Base-by-base conservation (phyloP, 2,329 filamentous ascomycete species). In the Fusarium pilosicola region DNA sequence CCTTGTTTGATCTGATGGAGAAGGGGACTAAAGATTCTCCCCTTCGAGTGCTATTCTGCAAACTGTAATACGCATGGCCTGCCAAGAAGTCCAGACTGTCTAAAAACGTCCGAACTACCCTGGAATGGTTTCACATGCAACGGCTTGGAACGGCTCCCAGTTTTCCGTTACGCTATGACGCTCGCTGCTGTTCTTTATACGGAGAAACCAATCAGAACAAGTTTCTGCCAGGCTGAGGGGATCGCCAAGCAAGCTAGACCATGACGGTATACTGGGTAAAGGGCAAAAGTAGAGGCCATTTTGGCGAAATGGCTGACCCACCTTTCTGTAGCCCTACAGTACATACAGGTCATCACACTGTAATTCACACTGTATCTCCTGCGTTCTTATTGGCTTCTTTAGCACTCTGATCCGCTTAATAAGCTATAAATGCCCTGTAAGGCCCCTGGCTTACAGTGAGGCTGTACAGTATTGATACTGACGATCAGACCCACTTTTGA, bases 11-110 rank as follows among this genome's bases (percentile, higher is more conserved):
- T 10, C 18, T 14, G 5, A 46, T 22, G 1, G 12, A 46, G 13
- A 44, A 46, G 4, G 3, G 5, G 8, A 22, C 18, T 3, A 4
- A 7, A 28, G 3, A 10, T 3, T 8, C 4, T 10, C 18, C 26
- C 12, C 20, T 20, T 20, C 4, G 3, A 46, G 12, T 46, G 13
- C 18, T 45, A 3, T 28, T 46, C 44, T 14, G 18, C 24, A 10
- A 24, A 46, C 7, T 4, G 18, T 9, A 9, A 14, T 26, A 22
- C 5, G 18, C 44, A 46, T 46, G 1, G 44, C 18, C 44, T 46
- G 44, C 44, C 44, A 28, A 28, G 24, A 22, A 46, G 6, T 46
- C 44, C 8, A 46, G 18, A 28, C 5, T 46, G 12, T 46, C 10
- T 4, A 46, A 9, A 28, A 46, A 13, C 18, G 18, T 46, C 44